Evolutionary conservation across 1,284 basidiomycete genomes (phyloP).

Genomic region (Peniophora sp.): DNA sequence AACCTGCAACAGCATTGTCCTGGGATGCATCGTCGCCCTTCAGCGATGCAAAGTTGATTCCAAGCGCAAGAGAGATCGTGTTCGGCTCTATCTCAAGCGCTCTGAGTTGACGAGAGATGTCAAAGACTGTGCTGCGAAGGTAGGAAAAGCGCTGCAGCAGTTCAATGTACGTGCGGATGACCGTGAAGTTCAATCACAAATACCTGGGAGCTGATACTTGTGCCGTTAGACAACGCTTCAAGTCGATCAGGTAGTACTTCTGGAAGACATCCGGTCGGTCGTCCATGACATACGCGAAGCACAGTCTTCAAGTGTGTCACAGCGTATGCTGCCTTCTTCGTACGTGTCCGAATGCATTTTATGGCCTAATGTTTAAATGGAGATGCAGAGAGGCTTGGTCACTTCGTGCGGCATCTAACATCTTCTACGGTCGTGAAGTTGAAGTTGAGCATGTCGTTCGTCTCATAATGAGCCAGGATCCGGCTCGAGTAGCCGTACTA

Average conservation of each 20-base stretch:
- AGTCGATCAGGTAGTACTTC: no score
- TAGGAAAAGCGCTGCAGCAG: no score
- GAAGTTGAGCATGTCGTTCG: background rate
- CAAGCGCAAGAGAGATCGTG: background rate
- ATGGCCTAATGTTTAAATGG: no score
- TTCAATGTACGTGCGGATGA: no score
- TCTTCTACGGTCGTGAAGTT: background rate
- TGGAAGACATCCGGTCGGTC: no score
- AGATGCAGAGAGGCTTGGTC: background rate
- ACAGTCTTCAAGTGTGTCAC: background rate
- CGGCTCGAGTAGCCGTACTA: slow-evolving; percentile 16
- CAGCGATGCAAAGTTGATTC: background rate
- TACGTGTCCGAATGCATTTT: background rate
- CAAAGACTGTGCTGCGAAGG: no score
- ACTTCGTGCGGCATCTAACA: background rate
- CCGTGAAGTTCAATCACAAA: no score
- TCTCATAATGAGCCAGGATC: background rate
- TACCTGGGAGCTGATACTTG: no score
- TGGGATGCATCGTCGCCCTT: background rate
- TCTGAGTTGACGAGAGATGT: no score
- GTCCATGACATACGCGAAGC: no score
- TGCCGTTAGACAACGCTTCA: no score
- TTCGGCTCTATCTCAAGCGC: no score
- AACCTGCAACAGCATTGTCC: background rate
- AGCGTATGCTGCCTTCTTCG: background rate